Evolutionary conservation across 495 filamentous ascomycete genomes (phyloP).

Genomic region (Hypoxylon perforatum): DNA sequence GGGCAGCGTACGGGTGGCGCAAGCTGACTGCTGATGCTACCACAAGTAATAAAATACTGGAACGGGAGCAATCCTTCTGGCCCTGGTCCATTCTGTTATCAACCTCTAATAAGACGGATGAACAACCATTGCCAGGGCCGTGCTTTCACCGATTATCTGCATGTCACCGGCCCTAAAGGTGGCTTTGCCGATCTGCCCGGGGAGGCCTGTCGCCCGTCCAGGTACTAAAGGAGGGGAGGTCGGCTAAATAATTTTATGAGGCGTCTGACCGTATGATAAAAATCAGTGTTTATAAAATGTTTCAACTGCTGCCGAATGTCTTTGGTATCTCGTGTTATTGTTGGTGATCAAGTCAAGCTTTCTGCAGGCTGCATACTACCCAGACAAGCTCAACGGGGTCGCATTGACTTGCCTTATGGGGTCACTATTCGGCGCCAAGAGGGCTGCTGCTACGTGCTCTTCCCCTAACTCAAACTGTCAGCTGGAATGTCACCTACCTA

Average conservation of each 20-base stretch:
- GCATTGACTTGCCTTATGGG: neutral
- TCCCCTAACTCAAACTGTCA: neutral
- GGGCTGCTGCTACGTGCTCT: neutral
- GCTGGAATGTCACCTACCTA: neutral
- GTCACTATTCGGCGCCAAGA: neutral
- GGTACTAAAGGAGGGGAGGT: neutral
- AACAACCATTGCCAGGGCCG: neutral
- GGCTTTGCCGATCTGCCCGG: neutral
- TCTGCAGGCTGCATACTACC: neutral
- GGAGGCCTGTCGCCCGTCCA: neutral
- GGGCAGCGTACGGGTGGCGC: neutral
- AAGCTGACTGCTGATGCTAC: neutral
- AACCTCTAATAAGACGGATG: too few species aligned
- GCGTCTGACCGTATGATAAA: neutral
- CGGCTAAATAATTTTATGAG: neutral
- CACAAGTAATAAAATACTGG: neutral
- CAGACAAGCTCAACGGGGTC: neutral
- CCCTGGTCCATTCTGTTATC: neutral
- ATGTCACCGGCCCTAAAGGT: conserved; percentile 1
- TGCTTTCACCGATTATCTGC: neutral
- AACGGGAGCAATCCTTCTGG: neutral
- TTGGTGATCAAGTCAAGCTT: too few species aligned
- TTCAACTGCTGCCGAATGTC: too few species aligned
- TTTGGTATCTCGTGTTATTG: too few species aligned
- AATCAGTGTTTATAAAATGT: neutral